These are phyloP conservation scores for Pichia nakasei DNA, from an alignment of 805 yeast genomes.

Conservation along the genomic window DNA sequence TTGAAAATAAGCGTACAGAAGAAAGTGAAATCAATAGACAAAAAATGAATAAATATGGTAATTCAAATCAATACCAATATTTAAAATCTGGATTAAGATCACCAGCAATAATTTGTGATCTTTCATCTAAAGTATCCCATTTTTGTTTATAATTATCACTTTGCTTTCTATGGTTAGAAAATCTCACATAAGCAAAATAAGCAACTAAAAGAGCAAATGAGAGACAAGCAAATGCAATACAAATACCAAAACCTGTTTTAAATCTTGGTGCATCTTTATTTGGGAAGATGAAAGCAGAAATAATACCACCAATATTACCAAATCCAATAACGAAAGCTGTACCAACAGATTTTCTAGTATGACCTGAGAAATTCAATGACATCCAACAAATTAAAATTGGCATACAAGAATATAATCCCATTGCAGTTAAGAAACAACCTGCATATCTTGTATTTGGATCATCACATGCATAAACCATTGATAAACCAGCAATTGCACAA, in stretches of 20 bases:
- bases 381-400: slow-evolving; percentile 64
- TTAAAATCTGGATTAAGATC: slow-evolving; percentile 36
- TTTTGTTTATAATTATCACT: slow-evolving; percentile 20
- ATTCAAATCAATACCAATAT: slow-evolving; percentile 32
- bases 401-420: slow-evolving; percentile 58
- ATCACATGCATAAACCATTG: slow-evolving; percentile 40
- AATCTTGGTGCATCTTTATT: slow-evolving; percentile 49
- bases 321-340: slow-evolving; percentile 55
- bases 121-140: slow-evolving; percentile 22
- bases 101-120: slow-evolving; percentile 25
- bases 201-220: slow-evolving; percentile 30
- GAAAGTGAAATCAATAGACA: background rate
- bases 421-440: slow-evolving; percentile 53
- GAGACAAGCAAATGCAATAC: slow-evolving; percentile 37
- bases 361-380: slow-evolving; percentile 56
- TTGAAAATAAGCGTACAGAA: background rate
- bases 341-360: slow-evolving; percentile 44
- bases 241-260: slow-evolving; percentile 43
- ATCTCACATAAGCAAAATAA: slow-evolving; percentile 25
- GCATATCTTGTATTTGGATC: slow-evolving; percentile 43
- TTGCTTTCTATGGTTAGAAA: slow-evolving; percentile 29
- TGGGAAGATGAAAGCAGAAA: slow-evolving; percentile 50
- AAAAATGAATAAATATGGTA: no score
- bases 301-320: slow-evolving; percentile 69
- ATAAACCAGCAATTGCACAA: slow-evolving; percentile 45